Evolutionary conservation across 768 basidiomycete genomes (phyloP).

Genomic region (Collybia nuda): DNA sequence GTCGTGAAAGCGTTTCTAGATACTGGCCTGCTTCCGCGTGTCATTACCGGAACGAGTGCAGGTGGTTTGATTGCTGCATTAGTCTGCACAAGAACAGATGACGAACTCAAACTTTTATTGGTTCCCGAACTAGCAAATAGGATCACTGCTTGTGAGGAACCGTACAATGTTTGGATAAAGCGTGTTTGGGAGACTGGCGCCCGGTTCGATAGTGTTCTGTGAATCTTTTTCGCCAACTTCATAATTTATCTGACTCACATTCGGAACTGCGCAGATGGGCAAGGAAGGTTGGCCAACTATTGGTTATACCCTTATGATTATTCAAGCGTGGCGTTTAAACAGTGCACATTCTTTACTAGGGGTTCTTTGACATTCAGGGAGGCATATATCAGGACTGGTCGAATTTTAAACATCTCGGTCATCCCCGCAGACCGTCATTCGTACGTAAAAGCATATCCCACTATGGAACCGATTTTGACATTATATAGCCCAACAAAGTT

Average conservation of each 20-base stretch:
- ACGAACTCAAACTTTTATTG: slow-evolving; percentile 76
- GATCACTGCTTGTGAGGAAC: slow-evolving; percentile 82
- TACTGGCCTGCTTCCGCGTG: slow-evolving; percentile 80
- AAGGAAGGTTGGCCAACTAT: slow-evolving; percentile 57
- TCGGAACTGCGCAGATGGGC: slow-evolving; percentile 61
- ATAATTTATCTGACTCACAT: slow-evolving; percentile 1
- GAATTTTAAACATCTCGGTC: slow-evolving; percentile 92
- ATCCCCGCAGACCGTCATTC: slow-evolving; percentile 90
- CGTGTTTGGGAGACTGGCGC: slow-evolving; percentile 87
- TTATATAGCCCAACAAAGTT: slow-evolving; percentile 83
- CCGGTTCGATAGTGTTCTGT: slow-evolving; percentile 83
- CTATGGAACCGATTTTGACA: slow-evolving; percentile 1
- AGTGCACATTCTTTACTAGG: slow-evolving; percentile 88
- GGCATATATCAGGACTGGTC: slow-evolving; percentile 89
- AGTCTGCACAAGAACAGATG: slow-evolving; percentile 84
- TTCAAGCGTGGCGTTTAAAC: background rate
- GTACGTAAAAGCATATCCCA: slow-evolving; percentile 33
- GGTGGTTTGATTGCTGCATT: slow-evolving; percentile 81
- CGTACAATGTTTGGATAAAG: slow-evolving; percentile 64
- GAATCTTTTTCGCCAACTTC: slow-evolving; percentile 8
- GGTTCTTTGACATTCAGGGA: slow-evolving; percentile 96
- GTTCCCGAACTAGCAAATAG: slow-evolving; percentile 82
- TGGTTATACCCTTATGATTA: background rate
- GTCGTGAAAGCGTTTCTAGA: slow-evolving; percentile 93
- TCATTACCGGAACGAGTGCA: slow-evolving; percentile 93